Conservation (phyloP, 2,329 filamentous ascomycete genomes). For the Huntiella savannae region DNA sequence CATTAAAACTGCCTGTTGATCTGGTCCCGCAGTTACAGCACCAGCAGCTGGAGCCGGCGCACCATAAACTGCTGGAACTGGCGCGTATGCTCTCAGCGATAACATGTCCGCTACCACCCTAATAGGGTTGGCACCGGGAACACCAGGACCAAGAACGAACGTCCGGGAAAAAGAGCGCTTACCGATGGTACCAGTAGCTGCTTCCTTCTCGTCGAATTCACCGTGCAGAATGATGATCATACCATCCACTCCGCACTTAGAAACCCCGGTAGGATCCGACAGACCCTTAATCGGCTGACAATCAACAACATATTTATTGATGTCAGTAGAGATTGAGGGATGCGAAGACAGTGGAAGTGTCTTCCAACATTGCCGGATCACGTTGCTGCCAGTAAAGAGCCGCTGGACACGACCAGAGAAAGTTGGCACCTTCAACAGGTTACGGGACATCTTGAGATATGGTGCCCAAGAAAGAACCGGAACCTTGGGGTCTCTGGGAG, state of each 20-base stretch:
- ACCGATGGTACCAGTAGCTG: constrained; percentile 32
- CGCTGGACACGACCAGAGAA: constrained; percentile 42
- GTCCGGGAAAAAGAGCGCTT: constrained; percentile 67
- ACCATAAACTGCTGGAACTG: constrained; percentile 24
- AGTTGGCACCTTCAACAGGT: constrained; percentile 51
- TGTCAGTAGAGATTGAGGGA: constrained; percentile 45
- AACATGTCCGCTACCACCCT: constrained; percentile 68
- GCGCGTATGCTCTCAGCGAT: constrained; percentile 45
- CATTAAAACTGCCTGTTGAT: constrained; percentile 50
- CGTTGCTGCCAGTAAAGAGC: constrained; percentile 41
- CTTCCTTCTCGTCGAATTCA: constrained; percentile 60
- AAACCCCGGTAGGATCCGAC: constrained; percentile 47
- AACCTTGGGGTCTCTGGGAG: constrained; percentile 28
- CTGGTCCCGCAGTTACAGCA: constrained; percentile 22
- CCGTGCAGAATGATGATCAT: constrained; percentile 65
- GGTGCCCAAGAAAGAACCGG: constrained; percentile 43
- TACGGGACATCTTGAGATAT: constrained; percentile 63
- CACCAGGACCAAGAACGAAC: constrained; percentile 60
- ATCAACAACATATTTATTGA: constrained; percentile 64
- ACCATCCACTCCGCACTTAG: constrained; percentile 49
- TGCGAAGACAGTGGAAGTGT: constrained; percentile 55
- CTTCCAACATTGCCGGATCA: constrained; percentile 51
- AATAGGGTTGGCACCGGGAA: constrained; percentile 41
- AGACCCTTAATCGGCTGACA: constrained; percentile 57
- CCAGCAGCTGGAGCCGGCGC: constrained; percentile 12